A percentile compares a stretch with the other conserved stretches of the same genome.
These are phyloP conservation scores for Neonectria magnoliae DNA, from an alignment of 2,329 filamentous ascomycete species.

Conservation along the genomic window DNA sequence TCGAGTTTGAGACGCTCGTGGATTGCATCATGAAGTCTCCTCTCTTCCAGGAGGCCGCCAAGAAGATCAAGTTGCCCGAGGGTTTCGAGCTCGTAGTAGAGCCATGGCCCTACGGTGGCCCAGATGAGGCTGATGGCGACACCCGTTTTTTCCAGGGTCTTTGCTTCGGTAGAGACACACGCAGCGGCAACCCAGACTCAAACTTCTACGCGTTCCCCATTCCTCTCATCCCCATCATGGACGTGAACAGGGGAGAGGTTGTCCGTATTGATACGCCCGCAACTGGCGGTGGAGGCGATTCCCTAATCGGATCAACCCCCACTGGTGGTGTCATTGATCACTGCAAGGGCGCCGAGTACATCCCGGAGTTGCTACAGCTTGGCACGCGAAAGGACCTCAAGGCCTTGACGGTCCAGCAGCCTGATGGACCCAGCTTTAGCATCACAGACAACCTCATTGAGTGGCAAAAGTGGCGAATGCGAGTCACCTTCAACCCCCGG, in stretches of 20 bases:
- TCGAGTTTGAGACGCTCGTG: constrained; percentile 50
- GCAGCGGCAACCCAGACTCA: constrained; percentile 55
- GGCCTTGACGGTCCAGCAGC: constrained; percentile 61
- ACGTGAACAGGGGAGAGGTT: constrained; percentile 43
- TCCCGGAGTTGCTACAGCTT: constrained; percentile 52
- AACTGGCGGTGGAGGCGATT: constrained; percentile 46
- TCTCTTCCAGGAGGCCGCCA: constrained; percentile 46
- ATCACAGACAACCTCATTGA: constrained; percentile 56
- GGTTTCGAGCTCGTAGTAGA: constrained; percentile 47
- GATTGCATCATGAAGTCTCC: constrained; percentile 43
- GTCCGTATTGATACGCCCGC: constrained; percentile 48
- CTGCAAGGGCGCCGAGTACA: constrained; percentile 49
- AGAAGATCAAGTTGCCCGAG: constrained; percentile 40
- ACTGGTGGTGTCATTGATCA: constrained; percentile 42
- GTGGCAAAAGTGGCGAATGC: constrained; percentile 75
- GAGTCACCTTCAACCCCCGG: constrained; percentile 74
- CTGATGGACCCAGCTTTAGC: constrained; percentile 50
- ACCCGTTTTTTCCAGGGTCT: constrained; percentile 48
- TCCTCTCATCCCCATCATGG: constrained; percentile 57
- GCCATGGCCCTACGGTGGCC: constrained; percentile 48
- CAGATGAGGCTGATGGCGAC: constrained; percentile 44
- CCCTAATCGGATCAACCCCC: constrained; percentile 31
- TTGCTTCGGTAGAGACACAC: constrained; percentile 45
- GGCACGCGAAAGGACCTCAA: constrained; percentile 63
- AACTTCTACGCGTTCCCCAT: constrained; percentile 67